Conservation (phyloP, 345 rosid genomes). For the Rhizophora mangle region DNA sequence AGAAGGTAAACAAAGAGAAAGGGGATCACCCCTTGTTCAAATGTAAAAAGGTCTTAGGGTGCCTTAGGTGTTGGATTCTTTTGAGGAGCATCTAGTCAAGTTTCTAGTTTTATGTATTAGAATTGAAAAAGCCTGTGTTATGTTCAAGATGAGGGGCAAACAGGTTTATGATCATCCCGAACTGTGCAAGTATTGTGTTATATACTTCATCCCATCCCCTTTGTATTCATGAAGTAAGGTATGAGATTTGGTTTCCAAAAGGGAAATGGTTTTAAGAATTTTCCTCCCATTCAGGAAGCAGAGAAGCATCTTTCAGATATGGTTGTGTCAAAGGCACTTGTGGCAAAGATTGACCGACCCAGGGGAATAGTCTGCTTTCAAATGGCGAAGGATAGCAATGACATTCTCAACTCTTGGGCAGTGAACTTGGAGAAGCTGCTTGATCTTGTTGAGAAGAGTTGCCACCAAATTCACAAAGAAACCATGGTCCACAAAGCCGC, state of each 20-base stretch:
- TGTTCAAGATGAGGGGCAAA: no score
- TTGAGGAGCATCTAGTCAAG: no score
- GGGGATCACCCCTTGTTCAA: no score
- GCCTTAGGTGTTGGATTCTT: no score
- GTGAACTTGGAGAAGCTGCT: constrained; percentile 89
- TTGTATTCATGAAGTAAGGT: neutral
- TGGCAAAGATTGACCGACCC: constrained; percentile 94
- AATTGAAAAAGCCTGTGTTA: no score
- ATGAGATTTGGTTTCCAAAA: no score
- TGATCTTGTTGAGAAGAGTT: constrained; percentile 93
- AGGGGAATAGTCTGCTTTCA: constrained; percentile 75
- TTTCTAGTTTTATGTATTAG: no score
- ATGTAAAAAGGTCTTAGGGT: no score
- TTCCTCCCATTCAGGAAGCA: constrained; percentile 52
- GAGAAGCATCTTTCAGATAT: constrained; percentile 98
- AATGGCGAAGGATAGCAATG: constrained; percentile 75
- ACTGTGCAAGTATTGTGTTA: no score
- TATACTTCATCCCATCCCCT: neutral
- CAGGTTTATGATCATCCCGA: no score
- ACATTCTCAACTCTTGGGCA: constrained; percentile 90
- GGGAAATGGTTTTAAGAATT: neutral
- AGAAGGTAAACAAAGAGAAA: no score
- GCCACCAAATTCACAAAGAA: constrained; percentile 94
- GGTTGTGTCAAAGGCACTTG: constrained; percentile 92
- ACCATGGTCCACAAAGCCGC: constrained; percentile 91